Base-by-base conservation (phyloP, 306 rosid species). In the Trifolium subterraneum region DNA sequence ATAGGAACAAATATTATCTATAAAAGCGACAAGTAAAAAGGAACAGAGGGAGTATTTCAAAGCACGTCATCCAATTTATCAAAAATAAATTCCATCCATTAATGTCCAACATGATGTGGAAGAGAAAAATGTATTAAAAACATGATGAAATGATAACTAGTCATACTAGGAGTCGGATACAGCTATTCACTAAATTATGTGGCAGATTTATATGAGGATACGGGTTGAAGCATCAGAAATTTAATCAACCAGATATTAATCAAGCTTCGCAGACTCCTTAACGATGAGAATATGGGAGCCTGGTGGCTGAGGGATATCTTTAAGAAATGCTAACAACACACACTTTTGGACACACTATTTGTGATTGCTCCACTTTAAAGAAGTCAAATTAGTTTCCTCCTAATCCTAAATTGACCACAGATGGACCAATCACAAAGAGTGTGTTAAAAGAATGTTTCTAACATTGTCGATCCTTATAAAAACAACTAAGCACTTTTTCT, bases 201-300 rank as follows among this genome's bases (percentile, higher is more conserved):
- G 45, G 42, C 44, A 42, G 15, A 41, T 48, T 61, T 39, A 23
- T 38, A 61, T 52, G 51, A 18, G 64, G 27, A 19, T 4, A 61
- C 22, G 73, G 55, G 58, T 39, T 60, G 52, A 60, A 50, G 70
- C 14, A 54, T 51, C 51, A 23, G 7, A 68, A 68, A 68, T 25
- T 36, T 39, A 68, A 38, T 48, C 67, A 60, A 54, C 54, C 54
- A 68, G 20, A 68, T 60, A 71, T 68, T 35, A 47, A 64, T 64
- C 52, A 13, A 50, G 52, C 52, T 9, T 25, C 8, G 19, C 48
- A 18, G 23, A 35, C 75, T 15, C 64, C 20, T 19, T 22, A 51
- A 33, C 54, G 20, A 51, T 14, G 22, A 15, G 71, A 68, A 11
- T 20, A 20, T 9, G 22, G 23, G 5, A 20, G 65, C 64, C 18